Base-by-base conservation (phyloP, 148 eudicot species). In the Salicornia ramosissima region DNA sequence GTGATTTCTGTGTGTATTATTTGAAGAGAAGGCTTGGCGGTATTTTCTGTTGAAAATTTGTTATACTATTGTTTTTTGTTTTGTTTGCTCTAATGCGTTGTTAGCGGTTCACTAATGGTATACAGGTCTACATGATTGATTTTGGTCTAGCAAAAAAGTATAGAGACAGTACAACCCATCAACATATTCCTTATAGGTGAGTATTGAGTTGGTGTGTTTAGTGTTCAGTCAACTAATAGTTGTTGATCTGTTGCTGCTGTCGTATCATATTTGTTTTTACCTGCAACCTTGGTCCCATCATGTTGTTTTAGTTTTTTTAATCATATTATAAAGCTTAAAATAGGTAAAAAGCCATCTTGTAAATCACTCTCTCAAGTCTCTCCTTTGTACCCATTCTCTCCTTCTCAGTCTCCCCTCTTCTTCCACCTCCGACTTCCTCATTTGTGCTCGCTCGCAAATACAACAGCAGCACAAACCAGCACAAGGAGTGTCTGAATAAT, bases 81-180 rank as follows among this genome's bases (percentile, higher is more conserved):
- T 33, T 3, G 46, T 50, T 5, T 36, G 40, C n/a, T n/a, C 61
- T 69, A 58, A 42, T 79, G 49, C 47, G 30, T 65, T 47, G 13
- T 65, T 42, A 70, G 45, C 42, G 43, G 40, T 65, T 64, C 30
- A 42, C 52, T 46, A 21, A 28, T 12, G 69, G 46, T 59, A 85
- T 80, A 65, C 68, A 93, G 98, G 98, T 94, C 56, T 94, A 90
- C 83, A 80, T 84, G 61, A 94, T 94, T 77, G 98, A 94, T 78
- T 94, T 94, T 83, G 98, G 98, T 67, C 87, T 94, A 74, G 98
- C 98, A 31, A 94, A 94, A 85, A 94, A 94, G 80, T 94, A 85
- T 74, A 88, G 97, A 76, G 98, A 94, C 78, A 85, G 96, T 68
- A 73, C 92, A 50, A 87, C 88, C 34, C 98, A 94, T 80, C 96